Evolutionary conservation across 148 eudicot species (phyloP), one percentile per base, ranked within the genome.

Genomic region (Bassia scoparia): DNA sequence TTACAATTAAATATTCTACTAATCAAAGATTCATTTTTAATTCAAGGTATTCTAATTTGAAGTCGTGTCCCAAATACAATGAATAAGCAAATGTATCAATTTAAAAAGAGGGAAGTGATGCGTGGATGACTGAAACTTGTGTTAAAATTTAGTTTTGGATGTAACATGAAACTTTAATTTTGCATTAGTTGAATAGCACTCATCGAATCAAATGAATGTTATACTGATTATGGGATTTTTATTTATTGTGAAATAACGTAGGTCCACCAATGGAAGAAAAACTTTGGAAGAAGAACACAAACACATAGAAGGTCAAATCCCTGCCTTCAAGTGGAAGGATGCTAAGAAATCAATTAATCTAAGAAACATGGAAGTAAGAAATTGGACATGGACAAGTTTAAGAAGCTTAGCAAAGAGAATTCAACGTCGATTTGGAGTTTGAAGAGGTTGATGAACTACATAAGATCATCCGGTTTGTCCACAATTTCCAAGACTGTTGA

Each of bases 231-330:
- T n/a, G n/a, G n/a, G 34, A 11, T 29, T 13, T 0, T 13, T 27
- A 34, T 18, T 7, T 29, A 7, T 11, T 11, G 48, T 59, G 56
- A 50, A 9, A 26, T 21, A 23, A 34, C 59, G 66, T 60, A 83
- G 82, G 97, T 31, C 89, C 86, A 2, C 88, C 97, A 17, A 76
- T 86, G 86, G 88, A 87, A 14, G 89, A 87, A 21, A 61, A 27
- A 35, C n/a, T 29, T 26, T 62, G 75, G 67, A n/a, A n/a, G 81
- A 83, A 74, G 85, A 75, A 72, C 70, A 54, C 53, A 31, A 1
- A 2, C n/a, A 70, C 41, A 38, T 84, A 30, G 56, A 68, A 33
- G 77, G 78, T 80, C 88, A 46, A 79, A 71, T 75, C 90, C 24
- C 64, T 83, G 35, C 88, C 88, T 1, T 41, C 82, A 33, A 74